phyloP scores from a whole-genome alignment of 2,329 filamentous ascomycete species.

The Sporothrix humicola region DNA sequence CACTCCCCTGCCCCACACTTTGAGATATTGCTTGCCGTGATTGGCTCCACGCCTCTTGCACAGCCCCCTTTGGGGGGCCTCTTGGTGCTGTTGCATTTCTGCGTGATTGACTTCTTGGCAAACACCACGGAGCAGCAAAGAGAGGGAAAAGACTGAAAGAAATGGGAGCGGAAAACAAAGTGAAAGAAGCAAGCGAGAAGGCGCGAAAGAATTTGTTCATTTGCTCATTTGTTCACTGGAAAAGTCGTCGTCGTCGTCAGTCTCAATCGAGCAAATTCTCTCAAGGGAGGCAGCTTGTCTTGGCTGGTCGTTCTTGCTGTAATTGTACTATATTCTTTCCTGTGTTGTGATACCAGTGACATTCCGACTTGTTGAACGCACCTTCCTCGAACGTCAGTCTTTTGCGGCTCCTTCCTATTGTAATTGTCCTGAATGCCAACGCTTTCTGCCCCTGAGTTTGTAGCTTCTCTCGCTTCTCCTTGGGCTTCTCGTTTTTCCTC shows the following conservation, averaged over 20 bases:
- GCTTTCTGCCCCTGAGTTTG: too few species aligned
- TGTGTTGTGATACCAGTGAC: neutral
- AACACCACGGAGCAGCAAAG: neutral
- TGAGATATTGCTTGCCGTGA: constrained; percentile 24
- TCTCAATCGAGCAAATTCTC: neutral
- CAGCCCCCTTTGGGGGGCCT: constrained; percentile 32
- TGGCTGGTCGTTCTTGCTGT: constrained; percentile 4
- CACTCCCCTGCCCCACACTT: constrained; percentile 24
- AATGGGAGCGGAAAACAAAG: too few species aligned
- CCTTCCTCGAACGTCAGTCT: neutral
- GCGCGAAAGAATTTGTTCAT: neutral
- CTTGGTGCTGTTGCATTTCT: constrained; percentile 32
- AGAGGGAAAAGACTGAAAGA: too few species aligned
- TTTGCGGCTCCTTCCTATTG: constrained; percentile 5
- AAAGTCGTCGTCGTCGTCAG: neutral
- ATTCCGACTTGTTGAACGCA: neutral
- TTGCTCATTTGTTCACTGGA: neutral
- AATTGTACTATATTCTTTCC: neutral
- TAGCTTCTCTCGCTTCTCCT: neutral
- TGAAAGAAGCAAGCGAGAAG: neutral
- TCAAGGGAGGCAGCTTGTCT: neutral
- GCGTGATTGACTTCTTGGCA: constrained; percentile 34
- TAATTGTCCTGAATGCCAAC: too few species aligned
- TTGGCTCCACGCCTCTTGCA: constrained; percentile 32
- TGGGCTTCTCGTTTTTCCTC: neutral